Evolutionary conservation across 805 yeast genomes (phyloP).

Genomic region (Isabelozyma gotoi): DNA sequence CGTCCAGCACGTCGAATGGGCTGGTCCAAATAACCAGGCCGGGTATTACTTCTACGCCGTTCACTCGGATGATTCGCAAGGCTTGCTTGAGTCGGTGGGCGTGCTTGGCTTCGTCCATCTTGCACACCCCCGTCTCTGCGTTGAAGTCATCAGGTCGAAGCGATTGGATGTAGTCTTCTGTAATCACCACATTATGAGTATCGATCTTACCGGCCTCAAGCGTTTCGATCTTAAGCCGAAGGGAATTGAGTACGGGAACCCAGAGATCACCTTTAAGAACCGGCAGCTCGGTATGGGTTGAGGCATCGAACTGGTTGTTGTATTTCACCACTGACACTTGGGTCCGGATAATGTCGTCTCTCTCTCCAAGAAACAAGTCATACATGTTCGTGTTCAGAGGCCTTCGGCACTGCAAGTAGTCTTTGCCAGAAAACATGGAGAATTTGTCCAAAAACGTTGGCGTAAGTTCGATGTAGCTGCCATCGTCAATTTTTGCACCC

Average conservation of each 20-base stretch:
- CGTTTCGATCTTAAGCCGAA: slow-evolving; percentile 48
- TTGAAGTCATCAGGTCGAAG: slow-evolving; percentile 8
- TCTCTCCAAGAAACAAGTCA: slow-evolving; percentile 31
- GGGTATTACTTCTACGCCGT: slow-evolving; percentile 27
- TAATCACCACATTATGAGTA: slow-evolving; percentile 29
- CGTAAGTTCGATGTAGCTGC: slow-evolving; percentile 29
- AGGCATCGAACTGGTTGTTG: slow-evolving; percentile 12
- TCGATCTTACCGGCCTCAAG: slow-evolving; percentile 42
- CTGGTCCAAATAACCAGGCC: slow-evolving; percentile 29
- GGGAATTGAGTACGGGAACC: slow-evolving; percentile 40
- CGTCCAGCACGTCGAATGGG: slow-evolving; percentile 16
- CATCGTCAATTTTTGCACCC: slow-evolving; percentile 14
- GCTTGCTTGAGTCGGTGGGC: slow-evolving; percentile 6
- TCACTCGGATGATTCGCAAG: slow-evolving; percentile 28
- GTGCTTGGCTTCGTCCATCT: slow-evolving; percentile 2
- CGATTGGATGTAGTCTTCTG: slow-evolving; percentile 19
- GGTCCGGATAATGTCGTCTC: slow-evolving; percentile 18
- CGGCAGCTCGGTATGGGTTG: slow-evolving; percentile 11
- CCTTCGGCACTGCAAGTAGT: slow-evolving; percentile 33
- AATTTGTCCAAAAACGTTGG: slow-evolving; percentile 24
- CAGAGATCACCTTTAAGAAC: slow-evolving; percentile 30
- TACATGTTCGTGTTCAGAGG: slow-evolving; percentile 21
- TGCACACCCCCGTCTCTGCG: slow-evolving; percentile 1
- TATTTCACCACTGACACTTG: slow-evolving; percentile 20
- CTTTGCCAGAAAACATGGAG: slow-evolving; percentile 20